Conservation (phyloP, 805 yeast species). For the Yarrowia sp. region DNA sequence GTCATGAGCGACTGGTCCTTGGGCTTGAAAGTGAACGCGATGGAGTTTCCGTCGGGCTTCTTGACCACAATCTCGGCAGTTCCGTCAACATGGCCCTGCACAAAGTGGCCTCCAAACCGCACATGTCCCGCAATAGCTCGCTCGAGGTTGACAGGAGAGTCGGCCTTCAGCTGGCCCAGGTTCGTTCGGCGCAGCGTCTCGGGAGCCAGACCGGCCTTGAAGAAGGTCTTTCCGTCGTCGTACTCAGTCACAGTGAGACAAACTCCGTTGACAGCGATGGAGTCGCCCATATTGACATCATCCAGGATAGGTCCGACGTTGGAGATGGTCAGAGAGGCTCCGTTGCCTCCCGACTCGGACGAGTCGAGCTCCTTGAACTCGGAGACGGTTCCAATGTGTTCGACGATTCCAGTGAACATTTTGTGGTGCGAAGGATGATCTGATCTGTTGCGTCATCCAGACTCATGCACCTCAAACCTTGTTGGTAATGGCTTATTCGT, state of each 20-base stretch:
- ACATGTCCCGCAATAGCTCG: slow-evolving; percentile 83
- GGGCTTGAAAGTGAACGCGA: slow-evolving; percentile 69
- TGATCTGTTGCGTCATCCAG: not conserved
- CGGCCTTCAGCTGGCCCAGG: slow-evolving; percentile 57
- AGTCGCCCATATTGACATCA: slow-evolving; percentile 92
- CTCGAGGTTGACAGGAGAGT: slow-evolving; percentile 77
- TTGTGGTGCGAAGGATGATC: not conserved
- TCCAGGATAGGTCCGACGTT: slow-evolving; percentile 60
- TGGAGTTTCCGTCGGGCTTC: slow-evolving; percentile 66
- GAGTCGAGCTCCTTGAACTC: slow-evolving; percentile 50
- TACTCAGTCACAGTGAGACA: slow-evolving; percentile 93
- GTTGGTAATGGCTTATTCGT: slow-evolving; percentile 2
- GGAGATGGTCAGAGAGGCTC: slow-evolving; percentile 65
- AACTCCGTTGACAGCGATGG: slow-evolving; percentile 83
- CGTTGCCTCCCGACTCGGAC: slow-evolving; percentile 62
- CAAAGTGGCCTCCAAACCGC: slow-evolving; percentile 95
- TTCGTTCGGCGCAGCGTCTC: slow-evolving; percentile 85
- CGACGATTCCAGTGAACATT: slow-evolving; percentile 96
- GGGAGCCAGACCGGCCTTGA: slow-evolving; percentile 90
- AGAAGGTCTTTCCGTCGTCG: slow-evolving; percentile 46
- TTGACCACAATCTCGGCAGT: slow-evolving; percentile 61
- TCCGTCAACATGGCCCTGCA: slow-evolving; percentile 97
- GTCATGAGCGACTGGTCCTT: slow-evolving; percentile 57
- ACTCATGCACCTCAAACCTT: slow-evolving; percentile 5
- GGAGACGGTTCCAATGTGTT: slow-evolving; percentile 64